A percentile compares a stretch with the other conserved stretches of the same genome.
Evolutionary conservation across 805 yeast species (phyloP).

Genomic region (Pichia manshurica): DNA sequence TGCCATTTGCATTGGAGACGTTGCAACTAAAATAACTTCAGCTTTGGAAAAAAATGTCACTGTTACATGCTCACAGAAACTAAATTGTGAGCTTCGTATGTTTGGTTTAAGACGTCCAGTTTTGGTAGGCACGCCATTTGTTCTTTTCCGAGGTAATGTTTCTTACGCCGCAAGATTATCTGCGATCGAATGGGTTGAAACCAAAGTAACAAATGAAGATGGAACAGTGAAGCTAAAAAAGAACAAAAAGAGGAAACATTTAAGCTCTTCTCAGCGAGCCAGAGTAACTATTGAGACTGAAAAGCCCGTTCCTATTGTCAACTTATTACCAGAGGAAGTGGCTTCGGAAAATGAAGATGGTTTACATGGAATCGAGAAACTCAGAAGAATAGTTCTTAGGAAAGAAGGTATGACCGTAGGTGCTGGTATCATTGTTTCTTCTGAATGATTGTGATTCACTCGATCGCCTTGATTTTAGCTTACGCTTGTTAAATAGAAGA

Average conservation of each 20-base stretch:
- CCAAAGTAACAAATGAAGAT: conserved; percentile 27
- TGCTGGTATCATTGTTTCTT: conserved; percentile 25
- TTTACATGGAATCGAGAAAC: conserved; percentile 11
- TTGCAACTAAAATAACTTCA: conserved; percentile 36
- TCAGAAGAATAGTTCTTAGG: conserved; percentile 67
- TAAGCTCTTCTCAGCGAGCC: conserved; percentile 56
- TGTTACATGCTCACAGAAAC: conserved; percentile 42
- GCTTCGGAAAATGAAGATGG: background rate
- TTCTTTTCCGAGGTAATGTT: conserved; percentile 70
- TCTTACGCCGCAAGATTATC: conserved; percentile 64
- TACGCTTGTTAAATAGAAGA: too few species aligned
- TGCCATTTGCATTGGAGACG: conserved; percentile 59
- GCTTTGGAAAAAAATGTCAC: background rate
- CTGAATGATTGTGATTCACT: conserved; percentile 10
- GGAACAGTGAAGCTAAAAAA: conserved; percentile 27
- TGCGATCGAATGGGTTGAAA: conserved; percentile 32
- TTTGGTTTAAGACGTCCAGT: conserved; percentile 71
- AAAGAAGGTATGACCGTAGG: conserved; percentile 68
- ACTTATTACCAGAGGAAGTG: background rate
- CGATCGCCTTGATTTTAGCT: too few species aligned
- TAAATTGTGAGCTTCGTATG: conserved; percentile 51
- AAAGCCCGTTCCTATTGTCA: conserved; percentile 6
- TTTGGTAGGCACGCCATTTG: conserved; percentile 71
- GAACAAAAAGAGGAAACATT: conserved; percentile 47
- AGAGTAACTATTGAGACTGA: conserved; percentile 39